Percentiles rank a stretch among this genome's conserved stretches.
phyloP scores from a whole-genome alignment of 1,139 yeast species.

The Hemisphaericaspora xylanilytica region DNA sequence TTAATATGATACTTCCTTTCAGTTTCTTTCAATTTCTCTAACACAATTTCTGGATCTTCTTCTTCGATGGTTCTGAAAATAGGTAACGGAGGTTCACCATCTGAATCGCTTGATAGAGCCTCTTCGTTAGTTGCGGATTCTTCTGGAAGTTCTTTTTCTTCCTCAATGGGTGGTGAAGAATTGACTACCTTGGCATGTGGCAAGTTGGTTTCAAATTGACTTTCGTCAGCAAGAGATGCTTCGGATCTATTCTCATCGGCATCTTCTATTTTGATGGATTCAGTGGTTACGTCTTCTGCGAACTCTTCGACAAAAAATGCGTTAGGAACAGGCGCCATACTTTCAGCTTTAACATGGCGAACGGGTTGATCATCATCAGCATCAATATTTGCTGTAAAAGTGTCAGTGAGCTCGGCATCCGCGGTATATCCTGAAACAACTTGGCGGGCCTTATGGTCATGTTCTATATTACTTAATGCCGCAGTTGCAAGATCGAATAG shows the following conservation, averaged over 20 bases:
- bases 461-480: constrained; percentile 11
- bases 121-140: neutral
- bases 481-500: constrained; percentile 15
- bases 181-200: neutral
- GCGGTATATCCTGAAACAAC: constrained; percentile 20
- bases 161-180: neutral
- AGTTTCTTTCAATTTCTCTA: constrained; percentile 35
- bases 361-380: constrained; percentile 4
- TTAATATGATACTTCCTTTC: constrained; percentile 34
- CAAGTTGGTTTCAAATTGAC: constrained; percentile 14
- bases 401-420: constrained; percentile 21
- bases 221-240: constrained; percentile 29
- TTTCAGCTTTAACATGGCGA: constrained; percentile 5
- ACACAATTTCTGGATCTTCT: constrained; percentile 32
- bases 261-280: constrained; percentile 12
- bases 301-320: constrained; percentile 18
- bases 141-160: constrained; percentile 1
- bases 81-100: constrained; percentile 18
- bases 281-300: constrained; percentile 7
- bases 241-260: constrained; percentile 24
- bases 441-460: constrained; percentile 8
- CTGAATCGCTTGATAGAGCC: constrained; percentile 13
- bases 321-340: constrained; percentile 20
- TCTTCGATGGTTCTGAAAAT: constrained; percentile 31
- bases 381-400: constrained; percentile 4